Evolutionary conservation across 1,284 basidiomycete species (phyloP).

Genomic region (Pseudomicrostroma phylloplanum): DNA sequence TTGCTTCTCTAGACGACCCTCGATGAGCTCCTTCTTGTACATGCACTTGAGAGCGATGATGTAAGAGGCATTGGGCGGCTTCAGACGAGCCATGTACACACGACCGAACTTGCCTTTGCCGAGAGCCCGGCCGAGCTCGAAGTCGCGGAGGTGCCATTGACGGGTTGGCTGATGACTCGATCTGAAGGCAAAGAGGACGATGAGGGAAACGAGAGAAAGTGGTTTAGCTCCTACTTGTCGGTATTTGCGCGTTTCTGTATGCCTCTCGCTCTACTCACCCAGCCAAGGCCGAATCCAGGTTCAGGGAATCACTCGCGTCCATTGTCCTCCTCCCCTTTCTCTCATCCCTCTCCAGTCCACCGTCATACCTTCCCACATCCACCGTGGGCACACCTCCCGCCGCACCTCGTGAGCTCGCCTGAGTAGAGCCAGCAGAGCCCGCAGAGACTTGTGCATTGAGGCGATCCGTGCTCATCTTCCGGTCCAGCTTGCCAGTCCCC

Average conservation of each 20-base stretch:
- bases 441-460: too few species aligned
- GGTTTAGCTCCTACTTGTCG: not conserved
- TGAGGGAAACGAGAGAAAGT: slow-evolving; percentile 7
- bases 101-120: slow-evolving; percentile 98
- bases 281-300: slow-evolving; percentile 12
- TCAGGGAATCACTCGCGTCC: slow-evolving; percentile 3
- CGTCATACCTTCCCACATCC: slow-evolving; percentile 50
- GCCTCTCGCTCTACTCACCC: slow-evolving; percentile 6
- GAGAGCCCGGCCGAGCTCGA: slow-evolving; percentile 89
- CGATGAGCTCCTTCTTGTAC: slow-evolving; percentile 91
- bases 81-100: slow-evolving; percentile 96
- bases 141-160: slow-evolving; percentile 73
- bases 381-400: slow-evolving; percentile 11
- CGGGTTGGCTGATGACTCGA: slow-evolving; percentile 36
- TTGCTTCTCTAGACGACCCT: slow-evolving; percentile 68
- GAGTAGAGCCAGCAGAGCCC: too few species aligned
- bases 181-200: slow-evolving; percentile 13
- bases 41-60: slow-evolving; percentile 95
- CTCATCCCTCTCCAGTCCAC: slow-evolving; percentile 50
- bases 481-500: too few species aligned
- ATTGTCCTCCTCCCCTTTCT: slow-evolving; percentile 34
- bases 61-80: slow-evolving; percentile 58
- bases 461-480: too few species aligned
- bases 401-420: too few species aligned
- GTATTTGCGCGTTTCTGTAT: not conserved